Evolutionary conservation across 345 rosid species (phyloP).

Genomic region (Viola odorata): DNA sequence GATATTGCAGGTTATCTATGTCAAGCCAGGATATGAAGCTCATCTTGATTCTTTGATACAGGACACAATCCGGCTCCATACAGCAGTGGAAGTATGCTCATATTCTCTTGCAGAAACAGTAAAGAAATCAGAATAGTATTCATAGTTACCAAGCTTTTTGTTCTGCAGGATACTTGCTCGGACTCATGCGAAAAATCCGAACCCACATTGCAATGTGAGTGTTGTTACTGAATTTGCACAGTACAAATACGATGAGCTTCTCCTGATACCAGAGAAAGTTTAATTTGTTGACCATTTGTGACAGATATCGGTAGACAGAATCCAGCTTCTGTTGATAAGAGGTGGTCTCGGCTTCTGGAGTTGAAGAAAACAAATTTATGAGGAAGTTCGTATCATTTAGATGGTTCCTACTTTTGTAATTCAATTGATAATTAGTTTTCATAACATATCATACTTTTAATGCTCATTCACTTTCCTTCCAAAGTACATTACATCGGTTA

Average conservation of each 20-base stretch:
- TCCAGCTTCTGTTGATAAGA: conserved; percentile 53
- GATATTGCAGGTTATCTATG: conserved; percentile 66
- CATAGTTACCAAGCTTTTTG: neutral
- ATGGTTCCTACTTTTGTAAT: too few relatives aligned
- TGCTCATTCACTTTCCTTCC: too few relatives aligned
- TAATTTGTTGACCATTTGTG: neutral
- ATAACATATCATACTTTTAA: too few relatives aligned
- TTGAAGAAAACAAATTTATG: conserved; percentile 34
- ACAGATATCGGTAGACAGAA: conserved; percentile 48
- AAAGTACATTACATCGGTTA: too few relatives aligned
- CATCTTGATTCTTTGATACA: conserved; percentile 67
- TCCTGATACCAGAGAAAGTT: neutral
- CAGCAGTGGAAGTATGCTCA: conserved; percentile 38
- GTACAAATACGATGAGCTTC: neutral
- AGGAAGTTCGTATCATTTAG: too few relatives aligned
- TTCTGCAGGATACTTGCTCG: conserved; percentile 63
- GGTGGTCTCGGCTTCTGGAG: conserved; percentile 78
- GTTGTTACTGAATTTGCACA: neutral
- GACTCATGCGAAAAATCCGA: conserved; percentile 64
- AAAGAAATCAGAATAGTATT: neutral
- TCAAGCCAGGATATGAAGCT: conserved; percentile 73
- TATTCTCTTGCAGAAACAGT: neutral
- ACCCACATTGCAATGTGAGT: conserved; percentile 52
- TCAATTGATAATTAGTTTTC: too few relatives aligned
- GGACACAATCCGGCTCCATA: conserved; percentile 62